Evolutionary conservation across 306 rosid species (phyloP), one percentile per base, ranked within the genome.

Genomic region (Cucumis hystrix): DNA sequence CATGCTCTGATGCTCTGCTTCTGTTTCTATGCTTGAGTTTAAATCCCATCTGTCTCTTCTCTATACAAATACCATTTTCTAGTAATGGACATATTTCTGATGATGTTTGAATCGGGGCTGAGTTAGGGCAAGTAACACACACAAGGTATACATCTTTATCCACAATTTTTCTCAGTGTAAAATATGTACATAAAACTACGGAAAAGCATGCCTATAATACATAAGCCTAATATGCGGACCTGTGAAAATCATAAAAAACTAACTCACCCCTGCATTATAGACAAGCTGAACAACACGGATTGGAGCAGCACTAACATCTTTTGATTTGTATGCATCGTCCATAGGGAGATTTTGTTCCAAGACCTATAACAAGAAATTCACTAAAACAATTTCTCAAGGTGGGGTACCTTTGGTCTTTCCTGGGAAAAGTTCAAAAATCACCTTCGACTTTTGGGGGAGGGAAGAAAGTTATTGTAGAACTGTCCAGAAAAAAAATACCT

Each of bases 321-420:
- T 66, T 70, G 97, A 92, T 85, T 95, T 95, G 93, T 90, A 95
- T 35, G 79, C 83, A 84, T 77, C 81, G 73, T 90, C 97, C 91
- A 95, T 74, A 18, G 99, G 99, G 80, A 95, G 99, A 84, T 95
- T 95, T 90, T 86, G 83, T 87, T 90, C 97, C 91, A 95, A 83
- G 70, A 92, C 87, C 97, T 92, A 80, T 76, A 75, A 70, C 21
- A 80, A 40, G 47, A 88, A 35, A 41, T 59, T 55, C 55, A 23
- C 77, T 81, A 80, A 13, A 63, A 75, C 70, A 28, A 15, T 64
- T 79, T 58, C 18, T 33, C 63, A 55, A 64, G 64, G 69, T 70
- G 16, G 15, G 51, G 56, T 16, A 55, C 37, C 37, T 78, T 74
- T 54, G 3, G 21, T 56, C 51, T 56, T 75, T 20, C 66, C 37